A percentile compares a stretch with the other conserved stretches of the same genome.
Conservation (phyloP, 139 green algal species). For the Micromonas pusilla region DNA sequence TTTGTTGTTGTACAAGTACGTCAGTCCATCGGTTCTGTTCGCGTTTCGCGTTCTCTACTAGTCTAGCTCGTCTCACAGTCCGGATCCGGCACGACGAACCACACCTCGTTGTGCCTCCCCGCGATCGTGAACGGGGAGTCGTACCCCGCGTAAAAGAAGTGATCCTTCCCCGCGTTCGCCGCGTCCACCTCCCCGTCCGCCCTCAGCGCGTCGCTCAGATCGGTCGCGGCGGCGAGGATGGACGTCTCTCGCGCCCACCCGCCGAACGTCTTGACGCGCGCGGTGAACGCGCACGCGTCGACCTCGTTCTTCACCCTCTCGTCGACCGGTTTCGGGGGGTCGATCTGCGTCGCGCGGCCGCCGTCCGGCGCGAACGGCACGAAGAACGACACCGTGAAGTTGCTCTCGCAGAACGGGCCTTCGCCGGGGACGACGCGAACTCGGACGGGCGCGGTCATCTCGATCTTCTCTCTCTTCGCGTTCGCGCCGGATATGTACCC, state of each 20-base stretch:
- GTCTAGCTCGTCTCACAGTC: background rate
- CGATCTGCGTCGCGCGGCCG: background rate
- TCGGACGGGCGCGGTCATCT: background rate
- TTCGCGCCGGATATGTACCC: background rate
- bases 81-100: background rate
- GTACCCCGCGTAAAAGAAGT: background rate
- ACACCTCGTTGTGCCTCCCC: constrained; percentile 6
- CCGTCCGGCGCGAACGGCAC: background rate
- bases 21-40: no score
- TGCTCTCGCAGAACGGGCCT: background rate
- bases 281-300: background rate
- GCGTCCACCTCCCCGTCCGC: background rate
- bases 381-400: constrained; percentile 13
- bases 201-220: background rate
- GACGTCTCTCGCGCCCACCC: background rate
- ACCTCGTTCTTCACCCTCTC: background rate
- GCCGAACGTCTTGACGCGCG: background rate
- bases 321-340: background rate
- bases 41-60: no score
- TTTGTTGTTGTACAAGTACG: no score
- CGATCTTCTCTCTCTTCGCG: background rate
- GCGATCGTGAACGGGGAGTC: background rate
- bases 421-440: background rate
- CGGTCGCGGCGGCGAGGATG: background rate
- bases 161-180: background rate